Conservation (phyloP, 1,139 yeast genomes). For the Blastobotrys petasosporus region DNA sequence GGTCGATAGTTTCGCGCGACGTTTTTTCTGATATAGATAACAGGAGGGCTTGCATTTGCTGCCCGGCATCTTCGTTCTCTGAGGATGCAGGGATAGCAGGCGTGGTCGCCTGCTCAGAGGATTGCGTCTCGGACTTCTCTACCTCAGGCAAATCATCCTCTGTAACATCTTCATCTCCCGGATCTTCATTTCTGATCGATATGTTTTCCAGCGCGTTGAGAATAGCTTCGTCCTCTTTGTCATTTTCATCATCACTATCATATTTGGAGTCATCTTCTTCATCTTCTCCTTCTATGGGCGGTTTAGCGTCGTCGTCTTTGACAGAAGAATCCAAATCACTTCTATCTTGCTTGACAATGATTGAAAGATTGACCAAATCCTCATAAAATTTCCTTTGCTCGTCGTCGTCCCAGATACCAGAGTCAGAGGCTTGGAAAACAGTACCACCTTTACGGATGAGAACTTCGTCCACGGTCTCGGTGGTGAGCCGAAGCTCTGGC, state of each 20-base stretch:
- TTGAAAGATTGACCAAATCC: constrained; percentile 36
- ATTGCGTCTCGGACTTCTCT: background rate
- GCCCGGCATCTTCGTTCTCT: constrained; percentile 8
- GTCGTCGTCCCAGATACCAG: constrained; percentile 59
- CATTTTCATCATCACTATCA: constrained; percentile 13
- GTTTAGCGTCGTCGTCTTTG: constrained; percentile 12
- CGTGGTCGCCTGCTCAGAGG: background rate
- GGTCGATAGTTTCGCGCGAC: constrained; percentile 49
- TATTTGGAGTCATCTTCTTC: constrained; percentile 13
- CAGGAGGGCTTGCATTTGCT: constrained; percentile 10
- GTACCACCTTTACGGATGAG: constrained; percentile 24
- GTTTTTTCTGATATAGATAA: constrained; percentile 19
- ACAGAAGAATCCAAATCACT: constrained; percentile 25
- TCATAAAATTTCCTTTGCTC: constrained; percentile 60
- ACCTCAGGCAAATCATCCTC: background rate
- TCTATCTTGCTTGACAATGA: constrained; percentile 17
- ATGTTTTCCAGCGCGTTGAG: constrained; percentile 8
- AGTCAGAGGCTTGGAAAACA: constrained; percentile 25
- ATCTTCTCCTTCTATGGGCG: constrained; percentile 9
- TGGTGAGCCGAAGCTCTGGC: constrained; percentile 31
- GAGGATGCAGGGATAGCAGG: no score
- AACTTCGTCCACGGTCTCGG: constrained; percentile 24
- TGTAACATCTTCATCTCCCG: constrained; percentile 26
- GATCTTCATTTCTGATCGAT: background rate
- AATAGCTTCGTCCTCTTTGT: constrained; percentile 10